Evolutionary conservation across 192 early-diverging fungal genomes (phyloP), one percentile per base, ranked within the genome.

Genomic region (Tieghemiomyces parasiticus): DNA sequence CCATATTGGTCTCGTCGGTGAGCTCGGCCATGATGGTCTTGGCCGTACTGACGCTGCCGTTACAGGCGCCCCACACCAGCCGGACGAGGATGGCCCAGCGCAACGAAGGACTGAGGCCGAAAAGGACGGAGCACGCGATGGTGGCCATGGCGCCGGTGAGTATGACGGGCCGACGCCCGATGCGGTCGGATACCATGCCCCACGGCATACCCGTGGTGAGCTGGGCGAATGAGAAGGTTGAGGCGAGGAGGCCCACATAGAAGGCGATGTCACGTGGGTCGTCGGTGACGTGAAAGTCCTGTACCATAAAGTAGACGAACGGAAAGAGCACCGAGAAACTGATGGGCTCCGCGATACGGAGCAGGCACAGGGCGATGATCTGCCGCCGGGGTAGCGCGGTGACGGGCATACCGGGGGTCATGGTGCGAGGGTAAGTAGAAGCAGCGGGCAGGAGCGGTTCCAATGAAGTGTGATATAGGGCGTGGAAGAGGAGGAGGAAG

Each of bases 11-110:
- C 2, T 77, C 65, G 62, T 92, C 90, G 25, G 90, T 83, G 35
- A 96, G 81, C 73, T 96, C 93, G 1, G 84, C 87, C 29, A 93
- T 64, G 30, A 88, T 78, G 22, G 84, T 85, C 63, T 91, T 90
- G 32, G 85, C 79, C 19, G 92, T 89, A 10, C 89, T 87, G 22
- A 81, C 73, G 50, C 84, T 89, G 3, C 80, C 89, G 63, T 85
- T 87, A 22, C 88, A 63, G 19, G 85, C 62, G 1, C 91, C 87
- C 55, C 83, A 84, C 58, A 84, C 59, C 1, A 73, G 72, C 34
- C 88, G 75, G 20, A 78, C 63, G 3, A 64, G 51, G 26, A 91
- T 69, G 2, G 87, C 89, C 76, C 75, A 77, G 16, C 45, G 42
- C 25, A 81, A 67, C 13, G 70, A 74, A 14, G 72, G 72, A 32